A percentile compares a stretch with the other conserved stretches of the same genome.
Conservation (phyloP, 1,139 yeast species). For the Pichia sp. region DNA sequence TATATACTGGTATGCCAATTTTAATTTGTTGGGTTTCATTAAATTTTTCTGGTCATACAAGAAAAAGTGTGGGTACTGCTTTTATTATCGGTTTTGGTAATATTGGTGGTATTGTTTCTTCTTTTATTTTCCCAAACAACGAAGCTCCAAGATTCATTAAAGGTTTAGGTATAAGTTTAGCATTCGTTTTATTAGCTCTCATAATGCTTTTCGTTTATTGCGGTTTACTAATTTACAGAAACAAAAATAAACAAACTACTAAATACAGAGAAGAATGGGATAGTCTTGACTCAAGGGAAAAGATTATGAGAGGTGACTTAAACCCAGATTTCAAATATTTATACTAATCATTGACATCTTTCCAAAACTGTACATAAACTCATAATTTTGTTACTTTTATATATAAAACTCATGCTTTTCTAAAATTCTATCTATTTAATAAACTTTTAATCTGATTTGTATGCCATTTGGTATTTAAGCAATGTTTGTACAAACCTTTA, state of each 20-base stretch:
- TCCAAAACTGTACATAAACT: too few relatives aligned
- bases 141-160: constrained; percentile 57
- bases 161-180: constrained; percentile 49
- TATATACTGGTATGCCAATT: constrained; percentile 70
- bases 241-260: constrained; percentile 37
- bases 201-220: constrained; percentile 41
- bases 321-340: constrained; percentile 48
- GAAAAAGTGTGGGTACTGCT: constrained; percentile 69
- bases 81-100: constrained; percentile 79
- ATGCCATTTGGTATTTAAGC: background rate
- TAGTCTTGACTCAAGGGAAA: constrained; percentile 41
- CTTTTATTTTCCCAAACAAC: constrained; percentile 50
- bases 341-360: too few relatives aligned
- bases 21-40: constrained; percentile 67
- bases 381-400: too few relatives aligned
- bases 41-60: constrained; percentile 63
- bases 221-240: constrained; percentile 35
- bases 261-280: constrained; percentile 40
- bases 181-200: constrained; percentile 49
- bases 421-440: background rate
- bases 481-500: background rate
- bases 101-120: constrained; percentile 73
- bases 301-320: constrained; percentile 54
- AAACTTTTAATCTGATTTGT: background rate
- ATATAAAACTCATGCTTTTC: background rate